phyloP scores from a whole-genome alignment of 805 yeast genomes.

The Candida ortonii region DNA sequence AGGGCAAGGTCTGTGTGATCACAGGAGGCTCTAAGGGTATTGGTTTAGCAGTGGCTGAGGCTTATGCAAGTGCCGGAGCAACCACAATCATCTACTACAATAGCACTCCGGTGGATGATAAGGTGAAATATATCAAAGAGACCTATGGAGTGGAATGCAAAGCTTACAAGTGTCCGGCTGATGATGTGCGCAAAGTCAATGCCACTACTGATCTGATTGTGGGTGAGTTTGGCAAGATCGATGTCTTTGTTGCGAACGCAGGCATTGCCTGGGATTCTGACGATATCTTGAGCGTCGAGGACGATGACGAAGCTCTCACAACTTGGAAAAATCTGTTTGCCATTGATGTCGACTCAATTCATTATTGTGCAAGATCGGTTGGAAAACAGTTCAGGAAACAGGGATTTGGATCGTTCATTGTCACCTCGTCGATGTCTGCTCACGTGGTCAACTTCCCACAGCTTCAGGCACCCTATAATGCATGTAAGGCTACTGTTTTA shows the following conservation, averaged over 20 bases:
- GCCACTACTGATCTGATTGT: slow-evolving; percentile 47
- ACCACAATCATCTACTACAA: slow-evolving; percentile 71
- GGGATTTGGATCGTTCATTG: slow-evolving; percentile 72
- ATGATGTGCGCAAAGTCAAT: slow-evolving; percentile 49
- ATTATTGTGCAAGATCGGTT: slow-evolving; percentile 70
- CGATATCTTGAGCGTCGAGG: slow-evolving; percentile 41
- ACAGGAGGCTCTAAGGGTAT: slow-evolving; percentile 87
- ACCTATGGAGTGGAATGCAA: slow-evolving; percentile 59
- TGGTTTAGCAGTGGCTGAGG: slow-evolving; percentile 78
- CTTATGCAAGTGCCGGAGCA: slow-evolving; percentile 85
- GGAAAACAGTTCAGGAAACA: slow-evolving; percentile 73
- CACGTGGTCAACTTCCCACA: slow-evolving; percentile 86
- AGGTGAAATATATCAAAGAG: slow-evolving; percentile 52
- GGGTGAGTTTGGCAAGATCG: slow-evolving; percentile 74
- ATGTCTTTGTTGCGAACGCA: slow-evolving; percentile 85
- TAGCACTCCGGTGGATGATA: slow-evolving; percentile 59
- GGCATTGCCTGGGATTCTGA: slow-evolving; percentile 83
- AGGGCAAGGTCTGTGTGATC: slow-evolving; percentile 80
- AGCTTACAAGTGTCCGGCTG: slow-evolving; percentile 63
- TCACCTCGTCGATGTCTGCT: slow-evolving; percentile 89
- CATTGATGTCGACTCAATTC: slow-evolving; percentile 77
- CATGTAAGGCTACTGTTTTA: slow-evolving; percentile 79
- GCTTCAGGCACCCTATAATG: slow-evolving; percentile 80
- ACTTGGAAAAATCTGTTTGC: slow-evolving; percentile 73
- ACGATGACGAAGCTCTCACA: slow-evolving; percentile 43